Conservation (phyloP, 2,329 filamentous ascomycete species). For the Xylaria sp. region DNA sequence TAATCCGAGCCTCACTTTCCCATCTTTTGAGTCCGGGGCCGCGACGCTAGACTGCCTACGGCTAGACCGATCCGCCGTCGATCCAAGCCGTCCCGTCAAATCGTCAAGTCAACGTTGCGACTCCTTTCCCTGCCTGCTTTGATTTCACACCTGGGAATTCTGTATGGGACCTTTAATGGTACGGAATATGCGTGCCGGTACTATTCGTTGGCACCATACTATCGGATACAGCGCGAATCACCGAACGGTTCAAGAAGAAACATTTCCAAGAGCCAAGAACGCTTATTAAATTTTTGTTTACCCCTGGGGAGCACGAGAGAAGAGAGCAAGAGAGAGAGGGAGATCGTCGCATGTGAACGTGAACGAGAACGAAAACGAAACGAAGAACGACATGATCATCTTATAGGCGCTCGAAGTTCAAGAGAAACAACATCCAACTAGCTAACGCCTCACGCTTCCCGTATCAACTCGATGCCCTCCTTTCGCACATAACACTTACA, state of each 20-base stretch:
- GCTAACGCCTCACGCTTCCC: constrained; percentile 4
- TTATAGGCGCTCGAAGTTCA: constrained; percentile 15
- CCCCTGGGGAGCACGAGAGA: not conserved
- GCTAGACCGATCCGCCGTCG: constrained; percentile 1
- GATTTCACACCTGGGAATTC: not conserved
- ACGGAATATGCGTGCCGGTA: no score
- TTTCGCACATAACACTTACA: not conserved
- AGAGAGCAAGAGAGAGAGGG: no score
- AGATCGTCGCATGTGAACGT: no score
- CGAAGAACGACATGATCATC: constrained; percentile 19
- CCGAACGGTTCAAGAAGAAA: not conserved
- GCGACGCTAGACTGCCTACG: constrained; percentile 1
- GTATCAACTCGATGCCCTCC: constrained; percentile 2
- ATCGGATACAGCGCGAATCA: not conserved
- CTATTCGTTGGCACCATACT: not conserved
- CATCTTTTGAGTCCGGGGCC: not conserved
- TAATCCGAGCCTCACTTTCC: not conserved
- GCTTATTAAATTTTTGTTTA: not conserved
- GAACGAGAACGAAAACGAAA: not conserved
- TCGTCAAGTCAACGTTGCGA: not conserved
- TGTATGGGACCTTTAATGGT: not conserved
- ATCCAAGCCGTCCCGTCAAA: not conserved
- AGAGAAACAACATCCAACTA: not conserved
- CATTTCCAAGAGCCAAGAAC: not conserved
- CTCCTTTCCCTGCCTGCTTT: constrained; percentile 6